A percentile compares a stretch with the other conserved stretches of the same genome.
phyloP scores from a whole-genome alignment of 2,329 filamentous ascomycete species.

The Colletotrichum sp. region DNA sequence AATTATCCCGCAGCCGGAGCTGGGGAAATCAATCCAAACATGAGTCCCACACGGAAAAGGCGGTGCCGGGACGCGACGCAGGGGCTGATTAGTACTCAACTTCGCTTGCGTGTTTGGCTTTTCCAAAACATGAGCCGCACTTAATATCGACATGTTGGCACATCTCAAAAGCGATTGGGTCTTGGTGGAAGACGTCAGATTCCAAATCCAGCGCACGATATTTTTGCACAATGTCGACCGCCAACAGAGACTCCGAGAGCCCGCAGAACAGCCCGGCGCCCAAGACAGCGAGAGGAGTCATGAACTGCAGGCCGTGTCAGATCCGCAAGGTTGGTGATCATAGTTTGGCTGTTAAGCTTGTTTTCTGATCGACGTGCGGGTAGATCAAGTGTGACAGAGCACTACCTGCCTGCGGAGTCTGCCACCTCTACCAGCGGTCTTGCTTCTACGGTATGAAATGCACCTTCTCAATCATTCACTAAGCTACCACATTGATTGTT shows the following conservation, averaged over 20 bases:
- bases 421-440: conserved; percentile 13
- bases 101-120: background rate
- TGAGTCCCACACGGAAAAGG: conserved; percentile 8
- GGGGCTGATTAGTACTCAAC: background rate
- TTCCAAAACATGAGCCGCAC: background rate
- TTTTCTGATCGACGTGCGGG: conserved; percentile 13
- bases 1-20: background rate
- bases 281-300: background rate
- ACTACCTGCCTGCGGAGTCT: conserved; percentile 13
- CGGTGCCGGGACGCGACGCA: background rate
- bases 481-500: background rate
- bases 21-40: background rate
- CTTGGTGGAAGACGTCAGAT: background rate
- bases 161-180: background rate
- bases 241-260: background rate
- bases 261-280: conserved; percentile 1
- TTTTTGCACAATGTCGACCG: conserved; percentile 1
- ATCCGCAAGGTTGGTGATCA: conserved; percentile 3
- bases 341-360: background rate
- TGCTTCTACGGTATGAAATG: conserved; percentile 5
- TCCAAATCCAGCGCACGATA: background rate
- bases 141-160: conserved; percentile 10
- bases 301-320: conserved; percentile 19
- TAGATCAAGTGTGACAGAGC: conserved; percentile 20
- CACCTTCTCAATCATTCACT: background rate